phyloP scores from a whole-genome alignment of 345 rosid species.

The Aegle marmelos region DNA sequence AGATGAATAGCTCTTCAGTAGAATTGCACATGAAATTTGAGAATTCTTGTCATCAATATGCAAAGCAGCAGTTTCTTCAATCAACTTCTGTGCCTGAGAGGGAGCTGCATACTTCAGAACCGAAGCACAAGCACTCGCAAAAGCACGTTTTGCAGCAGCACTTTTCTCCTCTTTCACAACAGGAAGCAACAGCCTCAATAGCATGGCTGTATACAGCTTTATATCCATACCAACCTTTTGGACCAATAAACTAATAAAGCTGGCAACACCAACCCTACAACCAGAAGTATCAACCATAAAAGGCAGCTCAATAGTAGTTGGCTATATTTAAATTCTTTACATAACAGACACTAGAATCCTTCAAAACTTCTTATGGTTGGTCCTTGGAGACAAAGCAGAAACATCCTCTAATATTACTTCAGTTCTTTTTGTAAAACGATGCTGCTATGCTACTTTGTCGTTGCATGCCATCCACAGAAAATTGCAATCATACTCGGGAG shows the following conservation, averaged over 20 bases:
- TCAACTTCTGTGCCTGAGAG: constrained; percentile 70
- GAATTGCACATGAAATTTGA: constrained; percentile 79
- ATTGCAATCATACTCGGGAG: too few relatives aligned
- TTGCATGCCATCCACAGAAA: neutral
- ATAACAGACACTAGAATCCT: neutral
- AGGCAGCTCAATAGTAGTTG: neutral
- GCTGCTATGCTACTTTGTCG: neutral
- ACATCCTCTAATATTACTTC: neutral
- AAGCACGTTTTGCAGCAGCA: constrained; percentile 79
- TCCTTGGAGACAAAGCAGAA: neutral
- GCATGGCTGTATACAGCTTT: constrained; percentile 68
- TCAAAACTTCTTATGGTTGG: neutral
- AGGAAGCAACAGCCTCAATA: constrained; percentile 69
- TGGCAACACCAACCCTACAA: constrained; percentile 92
- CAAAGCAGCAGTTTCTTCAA: constrained; percentile 80
- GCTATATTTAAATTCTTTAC: neutral
- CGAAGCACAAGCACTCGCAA: constrained; percentile 79
- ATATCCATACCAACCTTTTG: constrained; percentile 76
- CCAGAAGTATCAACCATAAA: neutral
- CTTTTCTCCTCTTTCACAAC: constrained; percentile 85
- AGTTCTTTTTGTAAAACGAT: neutral
- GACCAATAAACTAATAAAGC: constrained; percentile 74
- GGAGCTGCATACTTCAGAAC: constrained; percentile 71
- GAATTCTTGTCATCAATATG: constrained; percentile 77
- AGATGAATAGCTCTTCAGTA: constrained; percentile 77